phyloP scores from a whole-genome alignment of 306 rosid genomes.

The Rosa lucieae region DNA sequence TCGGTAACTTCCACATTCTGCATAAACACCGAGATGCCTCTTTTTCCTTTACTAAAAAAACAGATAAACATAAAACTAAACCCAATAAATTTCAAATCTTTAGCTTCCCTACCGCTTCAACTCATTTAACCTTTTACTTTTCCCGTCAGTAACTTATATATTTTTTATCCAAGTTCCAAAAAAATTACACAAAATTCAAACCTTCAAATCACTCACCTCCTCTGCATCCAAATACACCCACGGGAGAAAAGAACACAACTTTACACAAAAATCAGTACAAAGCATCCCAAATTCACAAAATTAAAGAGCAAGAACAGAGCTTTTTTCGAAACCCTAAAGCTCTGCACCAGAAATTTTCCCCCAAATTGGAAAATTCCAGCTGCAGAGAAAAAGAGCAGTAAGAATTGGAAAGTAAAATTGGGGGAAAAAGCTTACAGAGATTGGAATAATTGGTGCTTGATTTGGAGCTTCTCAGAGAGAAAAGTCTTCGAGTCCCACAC shows the following conservation, averaged over 20 bases:
- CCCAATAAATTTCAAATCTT: not conserved
- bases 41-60: not conserved
- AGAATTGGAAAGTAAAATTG: not conserved
- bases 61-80: not conserved
- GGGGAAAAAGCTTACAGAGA: slow-evolving; percentile 46
- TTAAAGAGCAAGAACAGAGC: not conserved
- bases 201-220: slow-evolving; percentile 21
- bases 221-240: slow-evolving; percentile 15
- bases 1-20: slow-evolving; percentile 3
- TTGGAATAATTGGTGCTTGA: slow-evolving; percentile 14
- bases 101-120: slow-evolving; percentile 18
- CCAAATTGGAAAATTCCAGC: slow-evolving; percentile 13
- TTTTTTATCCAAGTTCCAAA: slow-evolving; percentile 8
- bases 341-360: slow-evolving; percentile 15
- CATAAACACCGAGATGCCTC: slow-evolving; percentile 8
- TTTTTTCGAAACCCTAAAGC: slow-evolving; percentile 49
- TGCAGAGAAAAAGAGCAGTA: not conserved
- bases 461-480: slow-evolving; percentile 28
- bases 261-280: slow-evolving; percentile 1
- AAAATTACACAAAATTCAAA: slow-evolving; percentile 5
- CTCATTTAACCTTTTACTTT: not conserved
- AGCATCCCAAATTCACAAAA: slow-evolving; percentile 9
- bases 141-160: not conserved
- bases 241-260: not conserved
- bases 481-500: slow-evolving; percentile 45